Base-by-base conservation (phyloP, 177 flowering plant species). In the Vitis hybrid region DNA sequence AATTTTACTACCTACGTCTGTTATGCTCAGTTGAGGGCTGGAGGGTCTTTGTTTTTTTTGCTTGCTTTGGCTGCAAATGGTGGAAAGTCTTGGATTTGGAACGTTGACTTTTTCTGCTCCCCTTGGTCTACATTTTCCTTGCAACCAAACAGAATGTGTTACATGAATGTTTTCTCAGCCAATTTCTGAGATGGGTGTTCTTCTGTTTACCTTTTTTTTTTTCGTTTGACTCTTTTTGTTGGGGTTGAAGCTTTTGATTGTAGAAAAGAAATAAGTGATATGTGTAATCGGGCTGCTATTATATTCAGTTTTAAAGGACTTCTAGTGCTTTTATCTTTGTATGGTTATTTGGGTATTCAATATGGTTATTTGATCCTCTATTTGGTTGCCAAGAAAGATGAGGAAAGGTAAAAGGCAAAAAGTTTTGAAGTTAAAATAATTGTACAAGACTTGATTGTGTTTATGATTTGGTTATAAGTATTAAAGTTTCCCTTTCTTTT, bases 381-480 rank as follows among this genome's bases (percentile, higher is more conserved):
- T 70, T 71, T 71, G 68, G 68, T 64, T 56, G 16, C 63, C 49
- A 68, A 62, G 74, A 70, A 64, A 64, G 48, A 13, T 12, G 39
- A 21, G 33, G 51, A 26, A 62, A 70, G 0, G 31, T 21, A 31
- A 5, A 39, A 39, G 9, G 48, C 48, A 39, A 39, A 39, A 39
- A 39, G 48, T 39, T 5, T 39, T 58, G 61, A 21, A 12, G 29
- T 58, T 58, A 19, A 56, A 56, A 56, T 15, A 14, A 10, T 3
- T 58, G 61, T 12, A 58, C 31, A 19, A 58, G 48, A 8, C 48
- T 39, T 39, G 48, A 39, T 39, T 39, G 48, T 39, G 48, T 39
- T 39, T 5, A 39, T 39, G 48, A 39, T 39, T 39, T 39, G 48
- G 48, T 39, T 39, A 39, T 39, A 5, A 39, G 48, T 39, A 39